These are phyloP conservation scores for Oenanthe sinensis DNA, from an alignment of 129 eudicot species.

Conservation along the genomic window DNA sequence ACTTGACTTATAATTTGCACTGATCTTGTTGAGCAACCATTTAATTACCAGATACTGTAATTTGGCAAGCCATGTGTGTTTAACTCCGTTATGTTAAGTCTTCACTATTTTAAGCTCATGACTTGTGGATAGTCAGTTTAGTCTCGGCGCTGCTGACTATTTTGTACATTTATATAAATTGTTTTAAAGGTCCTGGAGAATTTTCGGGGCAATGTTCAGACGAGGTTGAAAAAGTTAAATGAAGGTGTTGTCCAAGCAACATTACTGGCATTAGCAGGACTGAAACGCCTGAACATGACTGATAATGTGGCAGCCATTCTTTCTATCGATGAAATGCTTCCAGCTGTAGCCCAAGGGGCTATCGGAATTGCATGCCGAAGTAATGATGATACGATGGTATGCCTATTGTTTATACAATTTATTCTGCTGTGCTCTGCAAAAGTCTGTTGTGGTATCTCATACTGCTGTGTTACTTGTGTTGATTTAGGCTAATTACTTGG, in stretches of 20 bases:
- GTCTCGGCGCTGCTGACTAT: background rate
- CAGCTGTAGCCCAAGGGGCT: constrained; percentile 15
- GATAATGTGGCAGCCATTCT: constrained; percentile 66
- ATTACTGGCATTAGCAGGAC: constrained; percentile 83
- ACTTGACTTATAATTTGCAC: background rate
- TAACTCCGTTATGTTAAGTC: background rate
- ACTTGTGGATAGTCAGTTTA: background rate
- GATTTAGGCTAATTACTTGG: constrained; percentile 61
- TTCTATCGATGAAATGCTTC: constrained; percentile 13
- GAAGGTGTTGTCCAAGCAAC: constrained; percentile 88
- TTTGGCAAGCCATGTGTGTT: background rate
- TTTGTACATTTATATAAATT: background rate
- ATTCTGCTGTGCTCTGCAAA: background rate
- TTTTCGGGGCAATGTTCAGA: constrained; percentile 92
- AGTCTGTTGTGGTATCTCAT: background rate
- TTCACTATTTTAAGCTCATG: background rate
- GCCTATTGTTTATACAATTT: constrained; percentile 11
- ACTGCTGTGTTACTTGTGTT: background rate
- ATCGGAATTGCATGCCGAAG: constrained; percentile 90
- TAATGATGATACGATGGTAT: constrained; percentile 82
- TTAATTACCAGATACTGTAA: constrained; percentile 21
- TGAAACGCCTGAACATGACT: constrained; percentile 81
- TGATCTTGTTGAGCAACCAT: background rate
- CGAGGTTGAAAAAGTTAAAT: constrained; percentile 73
- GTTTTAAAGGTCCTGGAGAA: constrained; percentile 60